Conservation (phyloP, 176 grass and related monocot genomes). For the Poa pratensis region DNA sequence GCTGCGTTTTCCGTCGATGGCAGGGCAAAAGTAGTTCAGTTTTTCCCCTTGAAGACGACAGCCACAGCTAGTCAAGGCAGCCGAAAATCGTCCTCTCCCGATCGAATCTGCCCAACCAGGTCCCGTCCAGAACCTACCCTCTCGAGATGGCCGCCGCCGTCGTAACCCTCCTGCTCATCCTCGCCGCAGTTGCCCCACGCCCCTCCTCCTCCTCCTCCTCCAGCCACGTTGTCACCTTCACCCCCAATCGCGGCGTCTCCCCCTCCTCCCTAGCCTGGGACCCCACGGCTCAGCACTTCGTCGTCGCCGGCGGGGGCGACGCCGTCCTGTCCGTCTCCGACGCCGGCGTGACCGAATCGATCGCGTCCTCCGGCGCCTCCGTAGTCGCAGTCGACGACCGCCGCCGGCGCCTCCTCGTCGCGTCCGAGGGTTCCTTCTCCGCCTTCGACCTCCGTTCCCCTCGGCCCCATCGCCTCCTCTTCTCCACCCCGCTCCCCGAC, state of each 20-base stretch:
- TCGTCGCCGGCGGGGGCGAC: constrained; percentile 59
- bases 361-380: constrained; percentile 44
- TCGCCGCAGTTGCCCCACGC: constrained; percentile 30
- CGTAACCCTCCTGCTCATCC: constrained; percentile 20
- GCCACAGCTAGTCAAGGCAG: not conserved
- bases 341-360: constrained; percentile 69
- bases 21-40: too few relatives aligned
- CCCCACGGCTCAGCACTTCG: constrained; percentile 70
- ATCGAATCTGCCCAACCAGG: not conserved
- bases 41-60: too few relatives aligned
- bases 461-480: constrained; percentile 57
- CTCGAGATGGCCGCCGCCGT: constrained; percentile 34
- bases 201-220: constrained; percentile 44
- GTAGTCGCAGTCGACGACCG: constrained; percentile 52
- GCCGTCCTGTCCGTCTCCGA: constrained; percentile 79
- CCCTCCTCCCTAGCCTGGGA: constrained; percentile 78
- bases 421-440: constrained; percentile 50
- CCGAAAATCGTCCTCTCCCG: constrained; percentile 1
- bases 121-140: not conserved
- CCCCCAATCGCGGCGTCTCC: constrained; percentile 28
- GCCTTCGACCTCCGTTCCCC: constrained; percentile 74
- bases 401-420: constrained; percentile 73
- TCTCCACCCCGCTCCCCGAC: constrained; percentile 55
- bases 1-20: too few relatives aligned
- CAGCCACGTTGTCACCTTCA: constrained; percentile 63